A percentile compares a stretch with the other conserved stretches of the same genome.
Evolutionary conservation across 1,284 basidiomycete genomes (phyloP).

Genomic region (Calocybe gambosa): DNA sequence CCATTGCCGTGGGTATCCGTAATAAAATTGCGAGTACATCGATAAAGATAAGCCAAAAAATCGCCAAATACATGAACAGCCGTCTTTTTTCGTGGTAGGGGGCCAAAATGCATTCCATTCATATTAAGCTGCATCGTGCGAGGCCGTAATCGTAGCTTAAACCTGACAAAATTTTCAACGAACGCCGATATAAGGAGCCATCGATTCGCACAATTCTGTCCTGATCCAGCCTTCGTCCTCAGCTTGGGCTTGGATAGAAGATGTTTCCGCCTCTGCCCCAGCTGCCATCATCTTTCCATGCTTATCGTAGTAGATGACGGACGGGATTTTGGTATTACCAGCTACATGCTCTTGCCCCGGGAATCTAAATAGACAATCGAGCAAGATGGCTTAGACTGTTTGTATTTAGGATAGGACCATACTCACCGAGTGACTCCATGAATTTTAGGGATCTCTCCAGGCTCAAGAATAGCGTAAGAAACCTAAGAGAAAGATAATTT

Average conservation of each 20-base stretch:
- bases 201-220: constrained; percentile 54
- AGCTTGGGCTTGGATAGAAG: constrained; percentile 50
- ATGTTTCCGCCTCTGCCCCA: constrained; percentile 67
- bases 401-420: background rate
- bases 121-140: constrained; percentile 70
- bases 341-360: constrained; percentile 78
- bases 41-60: constrained; percentile 67
- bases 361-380: constrained; percentile 39
- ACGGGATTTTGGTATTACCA: constrained; percentile 78
- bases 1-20: constrained; percentile 71
- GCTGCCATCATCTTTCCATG: constrained; percentile 59
- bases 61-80: constrained; percentile 72
- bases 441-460: constrained; percentile 67
- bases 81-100: constrained; percentile 57
- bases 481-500: constrained; percentile 29
- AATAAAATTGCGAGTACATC: constrained; percentile 67
- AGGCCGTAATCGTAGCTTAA: constrained; percentile 72
- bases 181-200: background rate
- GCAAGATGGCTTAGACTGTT: background rate
- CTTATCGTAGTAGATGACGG: constrained; percentile 65
- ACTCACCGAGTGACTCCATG: constrained; percentile 63
- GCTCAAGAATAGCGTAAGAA: constrained; percentile 72
- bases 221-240: constrained; percentile 73
- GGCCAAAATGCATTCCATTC: constrained; percentile 71
- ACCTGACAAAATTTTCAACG: constrained; percentile 34